Evolutionary conservation across 495 filamentous ascomycete species (phyloP).

Genomic region (Talaromyces proteolyticus): DNA sequence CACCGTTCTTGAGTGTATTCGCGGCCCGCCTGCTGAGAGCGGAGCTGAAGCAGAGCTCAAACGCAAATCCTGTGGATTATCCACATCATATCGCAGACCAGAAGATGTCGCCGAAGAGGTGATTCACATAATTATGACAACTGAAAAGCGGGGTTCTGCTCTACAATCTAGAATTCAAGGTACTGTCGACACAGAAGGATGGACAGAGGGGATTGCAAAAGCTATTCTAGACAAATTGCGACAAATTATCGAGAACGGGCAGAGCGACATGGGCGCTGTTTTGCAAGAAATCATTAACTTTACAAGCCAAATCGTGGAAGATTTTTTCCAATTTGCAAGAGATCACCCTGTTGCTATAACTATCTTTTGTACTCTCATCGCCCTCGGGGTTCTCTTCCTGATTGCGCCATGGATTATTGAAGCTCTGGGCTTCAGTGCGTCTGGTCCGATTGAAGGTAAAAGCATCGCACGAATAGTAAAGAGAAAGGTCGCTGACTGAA

Average conservation of each 20-base stretch:
- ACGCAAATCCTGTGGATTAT: not conserved
- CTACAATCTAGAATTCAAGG: slow-evolving; percentile 9
- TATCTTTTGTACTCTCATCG: slow-evolving; percentile 37
- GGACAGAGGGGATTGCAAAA: slow-evolving; percentile 31
- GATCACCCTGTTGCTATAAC: slow-evolving; percentile 28
- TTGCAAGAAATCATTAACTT: slow-evolving; percentile 21
- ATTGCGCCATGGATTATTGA: slow-evolving; percentile 39
- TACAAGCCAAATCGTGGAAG: slow-evolving; percentile 6
- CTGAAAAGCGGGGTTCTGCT: slow-evolving; percentile 4
- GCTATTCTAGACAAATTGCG: slow-evolving; percentile 26
- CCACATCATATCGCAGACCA: not conserved
- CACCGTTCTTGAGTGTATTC: not conserved
- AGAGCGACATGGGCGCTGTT: slow-evolving; percentile 23
- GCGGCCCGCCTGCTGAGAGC: not conserved
- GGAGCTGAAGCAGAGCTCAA: no score
- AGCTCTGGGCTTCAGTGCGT: slow-evolving; percentile 41
- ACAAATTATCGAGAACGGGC: slow-evolving; percentile 19
- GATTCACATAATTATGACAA: slow-evolving; percentile 9
- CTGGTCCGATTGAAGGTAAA: slow-evolving; percentile 41
- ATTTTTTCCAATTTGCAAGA: slow-evolving; percentile 21
- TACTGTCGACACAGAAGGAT: slow-evolving; percentile 17
- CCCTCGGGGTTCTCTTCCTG: slow-evolving; percentile 41
- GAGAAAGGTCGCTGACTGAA: not conserved
- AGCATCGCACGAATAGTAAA: slow-evolving; percentile 3
- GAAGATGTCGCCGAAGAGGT: not conserved